Conservation (phyloP, 331 rosid species). For the Ulmus americana region DNA sequence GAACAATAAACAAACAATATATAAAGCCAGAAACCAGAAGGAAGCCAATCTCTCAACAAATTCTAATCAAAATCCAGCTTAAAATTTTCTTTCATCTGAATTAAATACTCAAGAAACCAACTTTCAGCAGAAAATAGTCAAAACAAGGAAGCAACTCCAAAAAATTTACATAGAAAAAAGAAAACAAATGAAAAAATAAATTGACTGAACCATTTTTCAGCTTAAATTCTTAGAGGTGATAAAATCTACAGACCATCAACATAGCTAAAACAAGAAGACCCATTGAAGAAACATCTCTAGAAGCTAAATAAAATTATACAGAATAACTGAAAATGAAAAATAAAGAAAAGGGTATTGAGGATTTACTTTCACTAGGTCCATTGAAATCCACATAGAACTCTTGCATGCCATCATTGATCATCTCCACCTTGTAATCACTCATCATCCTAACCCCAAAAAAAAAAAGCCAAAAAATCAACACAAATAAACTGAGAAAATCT, state of each 20-base stretch:
- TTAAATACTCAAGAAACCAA: conserved; percentile 1
- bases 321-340: conserved; percentile 10
- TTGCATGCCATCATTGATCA: conserved; percentile 84
- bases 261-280: conserved; percentile 22
- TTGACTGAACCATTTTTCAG: not conserved
- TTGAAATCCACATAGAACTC: conserved; percentile 76
- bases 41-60: conserved; percentile 9
- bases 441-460: conserved; percentile 57
- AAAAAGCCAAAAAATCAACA: not conserved
- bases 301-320: conserved; percentile 7
- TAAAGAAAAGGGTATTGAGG: conserved; percentile 25
- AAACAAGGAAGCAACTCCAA: conserved; percentile 8
- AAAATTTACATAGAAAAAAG: not conserved
- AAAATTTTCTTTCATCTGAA: conserved; percentile 14
- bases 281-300: conserved; percentile 8
- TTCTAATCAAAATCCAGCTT: conserved; percentile 21
- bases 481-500: not conserved
- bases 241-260: conserved; percentile 30
- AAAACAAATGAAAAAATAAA: not conserved
- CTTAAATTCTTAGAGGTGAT: conserved; percentile 27
- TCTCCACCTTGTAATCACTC: conserved; percentile 92
- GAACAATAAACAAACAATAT: conserved; percentile 3
- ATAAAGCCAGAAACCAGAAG: not conserved
- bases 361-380: conserved; percentile 75
- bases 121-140: conserved; percentile 7